A percentile compares a stretch with the other conserved stretches of the same genome.
Evolutionary conservation across 164 flowering plant species (phyloP).

Genomic region (Aristolochia fimbriata): DNA sequence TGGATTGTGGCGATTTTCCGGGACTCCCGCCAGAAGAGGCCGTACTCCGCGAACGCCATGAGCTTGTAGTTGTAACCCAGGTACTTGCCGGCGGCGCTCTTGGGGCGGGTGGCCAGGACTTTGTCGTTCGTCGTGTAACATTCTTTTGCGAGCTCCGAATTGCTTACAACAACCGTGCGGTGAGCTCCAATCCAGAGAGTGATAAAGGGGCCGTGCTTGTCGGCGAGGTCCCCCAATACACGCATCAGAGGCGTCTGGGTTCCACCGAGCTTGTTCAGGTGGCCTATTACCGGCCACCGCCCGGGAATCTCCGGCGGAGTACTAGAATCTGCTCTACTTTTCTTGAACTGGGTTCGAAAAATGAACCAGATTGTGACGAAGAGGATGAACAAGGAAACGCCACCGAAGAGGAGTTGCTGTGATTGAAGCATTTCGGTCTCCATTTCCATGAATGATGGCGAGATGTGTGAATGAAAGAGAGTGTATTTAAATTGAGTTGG

Average conservation of each 20-base stretch:
- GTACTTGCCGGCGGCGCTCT: background rate
- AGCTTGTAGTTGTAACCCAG: slow-evolving; percentile 6
- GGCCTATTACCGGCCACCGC: slow-evolving; percentile 6
- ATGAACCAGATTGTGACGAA: no score
- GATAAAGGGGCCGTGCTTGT: slow-evolving; percentile 4
- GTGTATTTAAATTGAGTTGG: no score
- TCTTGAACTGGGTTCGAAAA: no score
- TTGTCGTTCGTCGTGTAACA: slow-evolving; percentile 10
- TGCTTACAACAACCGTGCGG: slow-evolving; percentile 3
- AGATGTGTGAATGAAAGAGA: no score
- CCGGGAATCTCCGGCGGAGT: slow-evolving; percentile 4
- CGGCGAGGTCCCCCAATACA: slow-evolving; percentile 3
- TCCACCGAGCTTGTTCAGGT: slow-evolving; percentile 1
- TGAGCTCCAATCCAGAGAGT: slow-evolving; percentile 1
- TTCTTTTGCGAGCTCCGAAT: slow-evolving; percentile 7
- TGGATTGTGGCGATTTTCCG: slow-evolving; percentile 1
- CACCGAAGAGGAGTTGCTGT: no score
- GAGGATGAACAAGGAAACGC: no score
- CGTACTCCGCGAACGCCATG: slow-evolving; percentile 1
- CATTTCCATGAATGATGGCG: no score
- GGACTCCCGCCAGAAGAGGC: slow-evolving; percentile 4
- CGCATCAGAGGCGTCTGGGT: background rate
- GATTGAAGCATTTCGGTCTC: no score
- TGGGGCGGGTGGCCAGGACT: slow-evolving; percentile 4
- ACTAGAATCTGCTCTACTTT: no score